Evolutionary conservation across 257 asterid genomes (phyloP).

Genomic region (Solanum chmielewskii): DNA sequence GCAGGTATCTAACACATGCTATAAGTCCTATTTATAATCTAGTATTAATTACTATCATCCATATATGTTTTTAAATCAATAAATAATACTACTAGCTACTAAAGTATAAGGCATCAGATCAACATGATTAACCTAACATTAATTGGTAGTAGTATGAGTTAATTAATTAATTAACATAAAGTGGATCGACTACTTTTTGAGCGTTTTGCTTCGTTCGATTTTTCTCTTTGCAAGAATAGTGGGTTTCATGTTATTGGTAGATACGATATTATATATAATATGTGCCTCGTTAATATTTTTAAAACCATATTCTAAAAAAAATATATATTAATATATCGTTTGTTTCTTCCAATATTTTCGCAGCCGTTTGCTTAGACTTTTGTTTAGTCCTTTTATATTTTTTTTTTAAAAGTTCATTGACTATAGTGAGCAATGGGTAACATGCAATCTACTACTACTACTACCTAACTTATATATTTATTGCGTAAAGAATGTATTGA

Average conservation of each 20-base stretch:
- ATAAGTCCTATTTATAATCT: constrained; percentile 17
- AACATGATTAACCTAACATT: constrained; percentile 16
- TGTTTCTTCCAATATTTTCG: background rate
- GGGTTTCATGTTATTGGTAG: constrained; percentile 58
- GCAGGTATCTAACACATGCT: constrained; percentile 74
- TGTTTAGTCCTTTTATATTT: background rate
- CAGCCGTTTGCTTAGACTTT: background rate
- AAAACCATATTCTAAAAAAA: background rate
- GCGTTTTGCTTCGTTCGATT: constrained; percentile 1
- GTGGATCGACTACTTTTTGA: background rate
- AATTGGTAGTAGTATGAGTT: background rate
- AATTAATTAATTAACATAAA: background rate
- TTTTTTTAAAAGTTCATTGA: background rate
- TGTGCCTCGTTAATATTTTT: background rate
- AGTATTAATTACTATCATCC: background rate
- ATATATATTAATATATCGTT: background rate
- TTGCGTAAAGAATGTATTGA: background rate
- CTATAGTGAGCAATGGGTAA: background rate
- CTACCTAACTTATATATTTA: background rate
- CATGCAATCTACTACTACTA: background rate
- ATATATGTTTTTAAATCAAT: background rate
- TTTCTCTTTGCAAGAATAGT: constrained; percentile 19
- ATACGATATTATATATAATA: background rate
- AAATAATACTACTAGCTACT: background rate
- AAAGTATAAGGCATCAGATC: constrained; percentile 2